Evolutionary conservation across 805 yeast species (phyloP), one percentile per base, ranked within the genome.

Genomic region (Candida palmyrensis): DNA sequence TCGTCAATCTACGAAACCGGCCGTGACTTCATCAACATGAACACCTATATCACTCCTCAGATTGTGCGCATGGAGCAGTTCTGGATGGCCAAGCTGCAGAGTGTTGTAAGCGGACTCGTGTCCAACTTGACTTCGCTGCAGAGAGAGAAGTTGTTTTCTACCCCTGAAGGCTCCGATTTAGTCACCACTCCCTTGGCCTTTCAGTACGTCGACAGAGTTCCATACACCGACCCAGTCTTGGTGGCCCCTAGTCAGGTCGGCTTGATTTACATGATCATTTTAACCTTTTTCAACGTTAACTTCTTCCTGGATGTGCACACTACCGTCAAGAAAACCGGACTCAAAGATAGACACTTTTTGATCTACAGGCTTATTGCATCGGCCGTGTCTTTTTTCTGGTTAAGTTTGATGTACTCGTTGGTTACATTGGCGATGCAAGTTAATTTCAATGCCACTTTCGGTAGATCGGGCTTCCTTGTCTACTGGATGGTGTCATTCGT

Each of bases 191-290:
- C 66, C n/a, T 56, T 71, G 11, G 40, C 37, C 1, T 59, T 74
- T 35, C 19, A 40, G 1, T 53, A 43, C 25, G 27, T 47, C 3
- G 87, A 82, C 47, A 53, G 63, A 31, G 59, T 65, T n/a, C 83
- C 84, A 2, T 63, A 59, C 33, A 53, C 55, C 1, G 60, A 75
- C 44, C 61, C 73, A 2, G 76, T 73, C 4, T 49, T 78, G 10
- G 44, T 69, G 27, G 88, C 88, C 1, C 87, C 89, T 4, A 54
- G 77, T 4, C 90, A 82, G 52, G 79, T 83, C 39, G 92, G 92
- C 32, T 66, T 82, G 42, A 79, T 84, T 52, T 83, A 77, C 50
- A 62, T 82, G 50, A 70, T 84, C 45, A 77, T 84, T 50, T 53
- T 82, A 36, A 76, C 90, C 3, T 82, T 85, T 51, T 81, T 85